phyloP scores from a whole-genome alignment of 2,329 filamentous ascomycete genomes.

The Epichloe sylvatica region DNA sequence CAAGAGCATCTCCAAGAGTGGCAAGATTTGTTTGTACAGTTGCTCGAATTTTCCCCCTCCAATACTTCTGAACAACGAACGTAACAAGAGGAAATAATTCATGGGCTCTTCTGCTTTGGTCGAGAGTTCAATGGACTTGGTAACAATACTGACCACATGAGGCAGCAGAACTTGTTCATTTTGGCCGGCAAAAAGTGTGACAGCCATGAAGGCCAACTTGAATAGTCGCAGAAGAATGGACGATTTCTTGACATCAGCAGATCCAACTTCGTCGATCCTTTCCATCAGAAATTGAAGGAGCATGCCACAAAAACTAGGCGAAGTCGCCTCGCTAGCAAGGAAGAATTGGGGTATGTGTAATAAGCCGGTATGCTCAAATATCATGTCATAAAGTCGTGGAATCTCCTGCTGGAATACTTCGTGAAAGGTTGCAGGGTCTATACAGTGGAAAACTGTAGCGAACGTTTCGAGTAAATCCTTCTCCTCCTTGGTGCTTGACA shows the following conservation, averaged over 20 bases:
- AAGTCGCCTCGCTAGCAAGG: slow-evolving; percentile 95
- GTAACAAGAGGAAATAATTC: slow-evolving; percentile 91
- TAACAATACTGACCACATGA: slow-evolving; percentile 93
- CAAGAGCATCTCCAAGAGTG: slow-evolving; percentile 89
- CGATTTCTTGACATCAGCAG: slow-evolving; percentile 79
- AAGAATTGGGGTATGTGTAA: slow-evolving; percentile 97
- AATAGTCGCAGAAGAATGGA: slow-evolving; percentile 88
- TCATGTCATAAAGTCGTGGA: slow-evolving; percentile 90
- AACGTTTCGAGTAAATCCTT: slow-evolving; percentile 96
- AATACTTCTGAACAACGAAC: slow-evolving; percentile 90
- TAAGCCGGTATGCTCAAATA: slow-evolving; percentile 88
- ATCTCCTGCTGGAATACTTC: slow-evolving; percentile 98
- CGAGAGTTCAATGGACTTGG: slow-evolving; percentile 89
- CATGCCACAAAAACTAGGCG: slow-evolving; percentile 96
- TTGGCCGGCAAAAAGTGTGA: slow-evolving; percentile 84
- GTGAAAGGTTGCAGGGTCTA: slow-evolving; percentile 95
- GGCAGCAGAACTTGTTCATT: slow-evolving; percentile 93
- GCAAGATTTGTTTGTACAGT: slow-evolving; percentile 94
- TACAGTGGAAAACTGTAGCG: slow-evolving; percentile 94
- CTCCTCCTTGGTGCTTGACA: slow-evolving; percentile 87
- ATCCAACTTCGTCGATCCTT: slow-evolving; percentile 87
- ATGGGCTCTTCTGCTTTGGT: slow-evolving; percentile 94
- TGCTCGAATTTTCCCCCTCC: slow-evolving; percentile 95
- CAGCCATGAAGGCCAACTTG: slow-evolving; percentile 98
- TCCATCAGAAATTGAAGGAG: slow-evolving; percentile 95